These are phyloP conservation scores for Zygnema cylindricum DNA, from an alignment of 139 green algal species.

Conservation along the genomic window DNA sequence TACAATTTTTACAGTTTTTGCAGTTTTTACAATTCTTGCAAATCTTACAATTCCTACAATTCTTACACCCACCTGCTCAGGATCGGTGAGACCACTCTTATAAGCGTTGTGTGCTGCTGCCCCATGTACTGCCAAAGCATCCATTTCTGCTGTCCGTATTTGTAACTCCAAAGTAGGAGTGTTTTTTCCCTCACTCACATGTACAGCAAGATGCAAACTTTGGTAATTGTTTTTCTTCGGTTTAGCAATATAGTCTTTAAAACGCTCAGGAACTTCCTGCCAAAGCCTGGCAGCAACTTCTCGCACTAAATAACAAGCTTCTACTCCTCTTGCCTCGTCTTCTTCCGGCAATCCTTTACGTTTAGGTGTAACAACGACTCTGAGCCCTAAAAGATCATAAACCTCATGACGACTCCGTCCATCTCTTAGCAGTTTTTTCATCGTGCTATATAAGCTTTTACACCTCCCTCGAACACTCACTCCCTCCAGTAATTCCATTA, in stretches of 20 bases:
- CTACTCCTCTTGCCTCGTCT: slow-evolving; percentile 45
- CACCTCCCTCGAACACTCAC: slow-evolving; percentile 68
- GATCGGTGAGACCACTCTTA: slow-evolving; percentile 69
- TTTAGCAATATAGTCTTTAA: slow-evolving; percentile 88
- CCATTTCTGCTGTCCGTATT: slow-evolving; percentile 72
- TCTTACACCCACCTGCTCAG: not conserved
- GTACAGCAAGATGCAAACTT: slow-evolving; percentile 82
- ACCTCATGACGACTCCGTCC: slow-evolving; percentile 76
- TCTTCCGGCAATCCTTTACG: slow-evolving; percentile 4
- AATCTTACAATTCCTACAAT: not conserved
- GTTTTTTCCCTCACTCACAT: not conserved
- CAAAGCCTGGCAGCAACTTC: slow-evolving; percentile 76
- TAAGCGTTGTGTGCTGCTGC: slow-evolving; percentile 84
- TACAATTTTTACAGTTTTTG: too few relatives aligned
- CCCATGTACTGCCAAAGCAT: slow-evolving; percentile 79
- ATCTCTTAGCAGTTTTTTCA: slow-evolving; percentile 91
- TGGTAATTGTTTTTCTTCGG: slow-evolving; percentile 93
- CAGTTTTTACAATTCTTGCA: not conserved
- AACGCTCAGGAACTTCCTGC: slow-evolving; percentile 67
- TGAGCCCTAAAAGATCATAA: slow-evolving; percentile 90
- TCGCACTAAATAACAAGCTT: slow-evolving; percentile 82
- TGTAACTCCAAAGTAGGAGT: slow-evolving; percentile 72
- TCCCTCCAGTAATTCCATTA: slow-evolving; percentile 27
- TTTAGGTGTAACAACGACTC: slow-evolving; percentile 76
- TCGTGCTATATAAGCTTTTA: slow-evolving; percentile 89